Evolutionary conservation across 495 filamentous ascomycete species (phyloP).

Genomic region (Choiromyces venosus): DNA sequence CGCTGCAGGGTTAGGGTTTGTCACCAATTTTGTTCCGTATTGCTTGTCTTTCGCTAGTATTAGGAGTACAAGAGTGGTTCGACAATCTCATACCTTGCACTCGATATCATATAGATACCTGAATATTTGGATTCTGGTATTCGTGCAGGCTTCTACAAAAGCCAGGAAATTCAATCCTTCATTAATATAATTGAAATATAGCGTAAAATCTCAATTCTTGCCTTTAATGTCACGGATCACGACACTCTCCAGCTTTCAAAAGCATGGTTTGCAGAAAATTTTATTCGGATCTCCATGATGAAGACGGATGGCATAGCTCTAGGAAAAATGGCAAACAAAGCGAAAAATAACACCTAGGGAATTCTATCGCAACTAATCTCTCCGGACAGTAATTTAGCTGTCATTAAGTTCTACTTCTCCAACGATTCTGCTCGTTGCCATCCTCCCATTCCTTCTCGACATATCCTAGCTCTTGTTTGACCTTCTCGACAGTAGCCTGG

Average conservation of each 20-base stretch:
- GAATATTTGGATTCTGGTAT: neutral
- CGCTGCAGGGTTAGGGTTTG: no score
- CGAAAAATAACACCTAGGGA: neutral
- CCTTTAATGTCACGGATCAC: neutral
- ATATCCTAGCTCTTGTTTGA: conserved; percentile 82
- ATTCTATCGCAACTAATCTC: neutral
- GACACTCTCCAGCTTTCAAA: neutral
- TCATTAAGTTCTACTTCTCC: conserved; percentile 49
- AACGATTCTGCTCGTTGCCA: conserved; percentile 77
- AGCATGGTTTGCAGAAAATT: neutral
- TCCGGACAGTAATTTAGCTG: neutral
- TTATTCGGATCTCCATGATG: neutral
- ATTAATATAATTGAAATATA: neutral
- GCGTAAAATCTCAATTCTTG: neutral
- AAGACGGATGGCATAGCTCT: neutral
- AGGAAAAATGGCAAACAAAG: neutral
- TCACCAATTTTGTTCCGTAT: no score
- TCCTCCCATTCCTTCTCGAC: conserved; percentile 73
- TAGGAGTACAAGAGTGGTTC: neutral
- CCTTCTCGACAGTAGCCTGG: conserved; percentile 64
- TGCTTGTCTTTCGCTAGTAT: no score
- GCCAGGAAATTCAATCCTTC: neutral
- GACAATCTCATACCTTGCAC: neutral
- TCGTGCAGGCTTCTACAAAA: neutral
- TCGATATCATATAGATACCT: neutral